Evolutionary conservation across 768 basidiomycete genomes (phyloP).

Genomic region (Suillus lakei): DNA sequence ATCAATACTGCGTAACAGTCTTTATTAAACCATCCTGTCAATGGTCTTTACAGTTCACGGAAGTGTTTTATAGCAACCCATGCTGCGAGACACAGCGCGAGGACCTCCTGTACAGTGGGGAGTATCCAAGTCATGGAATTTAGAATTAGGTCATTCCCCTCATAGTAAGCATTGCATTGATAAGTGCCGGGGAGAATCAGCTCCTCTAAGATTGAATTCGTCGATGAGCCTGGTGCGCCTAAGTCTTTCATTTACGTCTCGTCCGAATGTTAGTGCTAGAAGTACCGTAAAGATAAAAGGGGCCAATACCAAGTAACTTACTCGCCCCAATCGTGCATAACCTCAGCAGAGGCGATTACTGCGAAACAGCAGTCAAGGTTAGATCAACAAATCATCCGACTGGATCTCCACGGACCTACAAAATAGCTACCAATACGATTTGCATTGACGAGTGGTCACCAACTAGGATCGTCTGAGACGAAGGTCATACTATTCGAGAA

Average conservation of each 20-base stretch:
- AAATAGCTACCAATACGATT: not conserved
- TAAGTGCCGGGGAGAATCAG: not conserved
- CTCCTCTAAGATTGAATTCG: no score
- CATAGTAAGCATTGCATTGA: not conserved
- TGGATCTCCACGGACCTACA: not conserved
- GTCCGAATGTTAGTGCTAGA: not conserved
- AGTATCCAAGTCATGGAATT: not conserved
- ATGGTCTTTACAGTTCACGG: not conserved
- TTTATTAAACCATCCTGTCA: not conserved
- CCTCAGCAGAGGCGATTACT: not conserved
- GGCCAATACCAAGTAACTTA: not conserved
- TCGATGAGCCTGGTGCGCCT: no score
- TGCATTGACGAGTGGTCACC: not conserved
- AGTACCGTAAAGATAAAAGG: not conserved
- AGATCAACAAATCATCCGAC: not conserved
- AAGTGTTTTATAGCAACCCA: not conserved
- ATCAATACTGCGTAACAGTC: not conserved
- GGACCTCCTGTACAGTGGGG: not conserved
- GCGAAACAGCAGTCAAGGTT: not conserved
- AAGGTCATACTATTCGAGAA: not conserved
- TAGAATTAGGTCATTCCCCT: not conserved
- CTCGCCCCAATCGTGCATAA: not conserved
- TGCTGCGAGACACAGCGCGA: not conserved
- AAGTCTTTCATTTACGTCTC: not conserved
- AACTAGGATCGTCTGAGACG: not conserved